Evolutionary conservation across 23 red algal species (phyloP), one percentile per base, ranked within the genome.

Genomic region (Porphyridium purpureum): DNA sequence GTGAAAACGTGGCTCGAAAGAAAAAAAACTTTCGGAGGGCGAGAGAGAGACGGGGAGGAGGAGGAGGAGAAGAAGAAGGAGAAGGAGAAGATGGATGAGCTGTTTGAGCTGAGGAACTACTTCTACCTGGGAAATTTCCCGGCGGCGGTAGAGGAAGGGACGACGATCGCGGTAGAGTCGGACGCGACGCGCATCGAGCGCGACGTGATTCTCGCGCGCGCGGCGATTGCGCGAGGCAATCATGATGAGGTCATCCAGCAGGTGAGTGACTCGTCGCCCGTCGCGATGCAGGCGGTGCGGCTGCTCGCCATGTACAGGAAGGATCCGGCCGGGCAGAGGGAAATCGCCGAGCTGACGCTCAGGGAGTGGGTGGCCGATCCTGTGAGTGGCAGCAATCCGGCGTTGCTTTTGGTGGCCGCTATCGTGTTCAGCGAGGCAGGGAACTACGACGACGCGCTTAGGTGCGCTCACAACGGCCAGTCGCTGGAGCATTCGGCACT

Each of bases 81-180:
- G n/a, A n/a, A n/a, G n/a, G n/a, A n/a, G n/a, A n/a, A n/a, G n/a
- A n/a, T n/a, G n/a, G 38, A 44, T 11, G 87, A 94, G 24, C 47
- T 82, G 51, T 94, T 72, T 50, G 87, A 94, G 38, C 44, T 84
- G 7, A 32, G 66, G 21, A 94, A 77, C 60, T 94, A 75, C 57
- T 83, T 78, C 47, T 74, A 84, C 40, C 73, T 94, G 21, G 77
- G 80, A 0, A 94, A 94, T 41, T 72, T 69, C 52, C 30, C 67
- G 31, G 58, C 77, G 33, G 87, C 87, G 0, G 30, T 32, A 8
- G 57, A 67, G 60, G 87, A 79, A 47, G 76, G 77, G 15, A 51
- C 68, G 29, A 64, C 67, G 4, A 33, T 75, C 0, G 23, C 50
- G n/a, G 58, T 70, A n/a, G 55, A 58, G 41, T 59, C 57, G 23